Percentiles rank a stretch among this genome's conserved stretches.
These are phyloP conservation scores for Penicillium crystallinum DNA, from an alignment of 495 filamentous ascomycete species.

Conservation along the genomic window DNA sequence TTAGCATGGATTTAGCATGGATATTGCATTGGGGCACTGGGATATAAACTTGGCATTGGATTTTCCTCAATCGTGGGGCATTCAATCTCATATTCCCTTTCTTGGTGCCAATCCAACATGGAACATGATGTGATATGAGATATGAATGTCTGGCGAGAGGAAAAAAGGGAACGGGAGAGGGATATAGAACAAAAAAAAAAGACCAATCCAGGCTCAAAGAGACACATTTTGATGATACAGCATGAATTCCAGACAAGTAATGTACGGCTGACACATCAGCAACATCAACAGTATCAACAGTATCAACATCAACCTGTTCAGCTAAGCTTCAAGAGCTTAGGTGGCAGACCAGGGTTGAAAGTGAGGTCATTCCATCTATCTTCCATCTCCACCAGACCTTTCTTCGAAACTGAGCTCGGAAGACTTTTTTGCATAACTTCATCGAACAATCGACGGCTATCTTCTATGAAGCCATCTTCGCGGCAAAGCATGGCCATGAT, in stretches of 20 bases:
- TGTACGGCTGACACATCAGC: background rate
- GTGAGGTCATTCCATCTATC: conserved; percentile 18
- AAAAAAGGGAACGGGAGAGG: background rate
- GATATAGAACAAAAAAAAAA: background rate
- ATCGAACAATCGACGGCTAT: background rate
- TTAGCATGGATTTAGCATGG: background rate
- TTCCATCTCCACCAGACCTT: conserved; percentile 7
- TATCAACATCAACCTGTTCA: background rate
- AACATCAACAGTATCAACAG: background rate
- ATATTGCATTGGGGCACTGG: too few species aligned
- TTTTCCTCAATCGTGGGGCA: background rate
- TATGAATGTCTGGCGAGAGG: background rate
- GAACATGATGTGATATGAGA: background rate
- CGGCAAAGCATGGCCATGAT: conserved; percentile 22
- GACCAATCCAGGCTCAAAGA: background rate
- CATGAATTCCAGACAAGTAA: background rate
- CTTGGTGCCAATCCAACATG: background rate
- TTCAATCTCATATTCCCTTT: background rate
- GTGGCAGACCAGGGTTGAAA: background rate
- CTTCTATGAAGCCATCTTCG: conserved; percentile 12
- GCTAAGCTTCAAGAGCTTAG: background rate
- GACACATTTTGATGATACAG: background rate
- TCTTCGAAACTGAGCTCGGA: background rate
- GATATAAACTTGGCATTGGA: too few species aligned
- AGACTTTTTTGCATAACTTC: background rate